These are phyloP conservation scores for Trametopsis cervina DNA, from an alignment of 768 basidiomycete species.

Conservation along the genomic window DNA sequence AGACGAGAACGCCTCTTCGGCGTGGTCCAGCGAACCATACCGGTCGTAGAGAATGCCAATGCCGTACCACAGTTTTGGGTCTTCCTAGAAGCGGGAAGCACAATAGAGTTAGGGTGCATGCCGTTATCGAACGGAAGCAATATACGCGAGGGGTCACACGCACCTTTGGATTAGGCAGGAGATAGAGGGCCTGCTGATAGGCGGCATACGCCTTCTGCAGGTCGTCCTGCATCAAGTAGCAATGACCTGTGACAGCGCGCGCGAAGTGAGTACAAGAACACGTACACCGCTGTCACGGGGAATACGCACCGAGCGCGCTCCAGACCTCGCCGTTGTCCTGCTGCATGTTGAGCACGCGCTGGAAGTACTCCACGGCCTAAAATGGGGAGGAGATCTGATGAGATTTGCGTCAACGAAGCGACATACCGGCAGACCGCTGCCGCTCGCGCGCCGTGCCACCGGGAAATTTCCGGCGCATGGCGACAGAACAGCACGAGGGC, in stretches of 20 bases:
- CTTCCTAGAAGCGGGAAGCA: conserved; percentile 48
- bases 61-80: conserved; percentile 99
- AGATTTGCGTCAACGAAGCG: conserved; percentile 6
- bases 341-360: conserved; percentile 81
- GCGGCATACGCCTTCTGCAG: conserved; percentile 97
- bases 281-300: conserved; percentile 13
- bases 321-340: conserved; percentile 99
- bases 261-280: conserved; percentile 7
- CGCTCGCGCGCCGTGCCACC: conserved; percentile 8
- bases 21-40: conserved; percentile 96
- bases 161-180: conserved; percentile 93
- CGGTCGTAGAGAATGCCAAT: conserved; percentile 99
- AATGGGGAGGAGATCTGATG: conserved; percentile 13
- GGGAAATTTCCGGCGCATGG: conserved; percentile 7
- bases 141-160: neutral
- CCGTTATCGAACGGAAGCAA: too few species aligned
- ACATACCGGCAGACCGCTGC: conserved; percentile 12
- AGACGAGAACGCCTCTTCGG: conserved; percentile 96
- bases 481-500: conserved; percentile 1
- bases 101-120: neutral
- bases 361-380: conserved; percentile 95
- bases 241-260: conserved; percentile 60
- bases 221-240: conserved; percentile 99
- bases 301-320: conserved; percentile 78
- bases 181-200: conserved; percentile 96